Evolutionary conservation across 176 grass and related monocot species (phyloP), one percentile per base, ranked within the genome.

Genomic region (Oryza meyeriana): DNA sequence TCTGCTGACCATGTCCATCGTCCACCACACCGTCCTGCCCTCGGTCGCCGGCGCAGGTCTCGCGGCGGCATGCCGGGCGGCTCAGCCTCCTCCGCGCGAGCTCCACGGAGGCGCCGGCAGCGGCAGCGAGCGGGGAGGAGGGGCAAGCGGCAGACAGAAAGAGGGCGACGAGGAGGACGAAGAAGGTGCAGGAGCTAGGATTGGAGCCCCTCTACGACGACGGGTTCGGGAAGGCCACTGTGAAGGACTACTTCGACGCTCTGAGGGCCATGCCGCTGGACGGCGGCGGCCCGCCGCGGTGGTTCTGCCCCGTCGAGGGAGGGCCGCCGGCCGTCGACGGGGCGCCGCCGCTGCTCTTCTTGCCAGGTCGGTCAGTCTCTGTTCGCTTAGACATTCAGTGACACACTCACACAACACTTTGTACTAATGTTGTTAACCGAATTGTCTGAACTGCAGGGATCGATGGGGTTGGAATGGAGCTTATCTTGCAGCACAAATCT

Each of bases 301-400:
- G 92, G 92, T 91, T 94, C 82, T 94, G 83, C 76, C 92, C 92
- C 28, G 64, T 81, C 4, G 92, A 94, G 45, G 91, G 92, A 38
- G 82, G 75, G 8, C 57, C 35, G n/a, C 78, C 85, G 32, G 34
- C 68, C 34, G 55, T 94, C 8, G 78, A 84, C 32, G 79, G 28
- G 38, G 59, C 92, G 0, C 92, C 92, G 50, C 71, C 84, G 83
- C 79, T 94, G 74, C 78, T 94, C 30, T 94, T 91, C 88, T 78
- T 94, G 81, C 83, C 92, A 64, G 92, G 92, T 94, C 40, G 3
- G 63, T 7, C 45, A 5, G 5, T 52, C 48, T 52, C 16, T 52
- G 48, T 22, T 52, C 48, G 4, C 47, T 20, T 17, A 0, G 14
- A 1, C 45, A 14, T 0, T 6, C 45, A 7, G 4, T 48, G 45